Evolutionary conservation across 768 basidiomycete species (phyloP).

Genomic region (Leccinum uliginosum): DNA sequence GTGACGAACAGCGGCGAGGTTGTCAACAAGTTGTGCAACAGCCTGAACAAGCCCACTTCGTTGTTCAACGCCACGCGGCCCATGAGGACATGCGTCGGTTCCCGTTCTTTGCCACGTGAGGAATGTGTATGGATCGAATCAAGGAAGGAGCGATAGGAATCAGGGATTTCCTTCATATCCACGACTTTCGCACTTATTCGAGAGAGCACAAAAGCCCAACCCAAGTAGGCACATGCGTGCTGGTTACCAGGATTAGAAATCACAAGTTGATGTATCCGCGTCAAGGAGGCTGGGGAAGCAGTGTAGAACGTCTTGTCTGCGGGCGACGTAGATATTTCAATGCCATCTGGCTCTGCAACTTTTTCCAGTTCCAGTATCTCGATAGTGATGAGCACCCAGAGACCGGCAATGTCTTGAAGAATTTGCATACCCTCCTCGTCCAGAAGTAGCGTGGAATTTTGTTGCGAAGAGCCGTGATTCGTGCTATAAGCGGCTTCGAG

Average conservation of each 20-base stretch:
- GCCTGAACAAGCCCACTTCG: conserved; percentile 55
- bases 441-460: conserved; percentile 58
- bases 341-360: conserved; percentile 46
- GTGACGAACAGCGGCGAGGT: conserved; percentile 75
- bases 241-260: conserved; percentile 56
- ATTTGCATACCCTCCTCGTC: conserved; percentile 71
- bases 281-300: conserved; percentile 57
- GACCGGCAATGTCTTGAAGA: conserved; percentile 59
- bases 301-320: conserved; percentile 50
- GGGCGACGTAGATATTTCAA: conserved; percentile 52
- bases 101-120: conserved; percentile 49
- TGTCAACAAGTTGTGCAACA: conserved; percentile 57
- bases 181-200: conserved; percentile 46
- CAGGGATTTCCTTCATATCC: conserved; percentile 49
- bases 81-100: conserved; percentile 56
- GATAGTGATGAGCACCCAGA: conserved; percentile 77
- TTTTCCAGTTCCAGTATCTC: conserved; percentile 80
- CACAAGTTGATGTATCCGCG: conserved; percentile 65
- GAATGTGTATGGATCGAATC: conserved; percentile 43
- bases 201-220: conserved; percentile 82
- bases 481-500: conserved; percentile 62
- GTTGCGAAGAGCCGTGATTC: conserved; percentile 60
- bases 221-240: conserved; percentile 66
- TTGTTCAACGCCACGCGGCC: conserved; percentile 51
- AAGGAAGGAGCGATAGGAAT: conserved; percentile 53